Evolutionary conservation across 1,284 basidiomycete genomes (phyloP).

Genomic region (Apiotrichum porosum): DNA sequence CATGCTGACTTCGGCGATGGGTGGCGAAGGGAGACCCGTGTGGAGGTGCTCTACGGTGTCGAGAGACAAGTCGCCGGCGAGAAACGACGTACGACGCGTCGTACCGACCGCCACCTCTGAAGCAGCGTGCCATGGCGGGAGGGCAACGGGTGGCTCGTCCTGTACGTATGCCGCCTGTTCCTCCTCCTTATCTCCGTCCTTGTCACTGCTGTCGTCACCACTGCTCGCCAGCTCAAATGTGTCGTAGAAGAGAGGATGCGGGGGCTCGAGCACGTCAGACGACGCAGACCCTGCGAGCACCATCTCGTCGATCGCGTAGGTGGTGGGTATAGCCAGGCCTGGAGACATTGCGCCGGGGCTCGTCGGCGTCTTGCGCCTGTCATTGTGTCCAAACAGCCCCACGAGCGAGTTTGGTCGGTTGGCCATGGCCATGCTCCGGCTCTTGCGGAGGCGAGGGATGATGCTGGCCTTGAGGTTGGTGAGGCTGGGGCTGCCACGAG

Average conservation of each 20-base stretch:
- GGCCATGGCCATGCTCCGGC: conserved; percentile 7
- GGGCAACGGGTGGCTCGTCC: too few species aligned
- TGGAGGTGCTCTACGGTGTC: too few species aligned
- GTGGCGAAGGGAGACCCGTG: background rate
- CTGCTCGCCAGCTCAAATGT: conserved; percentile 8
- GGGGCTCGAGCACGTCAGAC: background rate
- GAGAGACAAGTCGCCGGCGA: too few species aligned
- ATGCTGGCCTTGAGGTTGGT: conserved; percentile 5
- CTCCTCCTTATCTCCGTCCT: too few species aligned
- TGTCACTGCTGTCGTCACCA: background rate
- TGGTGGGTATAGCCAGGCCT: too few species aligned
- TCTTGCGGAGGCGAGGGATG: conserved; percentile 14
- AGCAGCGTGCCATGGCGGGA: too few species aligned
- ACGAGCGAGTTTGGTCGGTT: conserved; percentile 1
- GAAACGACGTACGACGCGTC: too few species aligned
- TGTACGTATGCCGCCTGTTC: too few species aligned
- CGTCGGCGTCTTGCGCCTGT: background rate
- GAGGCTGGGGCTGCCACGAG: conserved; percentile 4
- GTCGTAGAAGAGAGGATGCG: conserved; percentile 16
- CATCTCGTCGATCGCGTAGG: background rate
- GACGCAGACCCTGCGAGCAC: background rate
- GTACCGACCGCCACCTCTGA: too few species aligned
- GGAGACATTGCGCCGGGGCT: background rate
- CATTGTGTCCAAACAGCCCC: background rate
- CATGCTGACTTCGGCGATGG: background rate